phyloP scores from a whole-genome alignment of 1,284 basidiomycete genomes.

The Pseudozyma pruni region DNA sequence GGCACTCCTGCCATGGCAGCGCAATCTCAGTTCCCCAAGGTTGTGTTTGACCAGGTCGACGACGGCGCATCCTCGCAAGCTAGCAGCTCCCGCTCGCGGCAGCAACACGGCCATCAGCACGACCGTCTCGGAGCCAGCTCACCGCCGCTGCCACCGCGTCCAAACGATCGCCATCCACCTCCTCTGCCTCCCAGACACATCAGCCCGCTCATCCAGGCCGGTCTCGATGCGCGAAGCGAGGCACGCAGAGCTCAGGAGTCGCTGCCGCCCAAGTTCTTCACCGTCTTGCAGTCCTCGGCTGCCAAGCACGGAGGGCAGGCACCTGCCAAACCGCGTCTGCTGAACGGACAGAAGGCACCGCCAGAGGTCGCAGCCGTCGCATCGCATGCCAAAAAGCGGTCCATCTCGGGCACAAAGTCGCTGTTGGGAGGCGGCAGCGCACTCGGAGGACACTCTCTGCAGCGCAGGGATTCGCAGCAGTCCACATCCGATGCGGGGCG shows the following conservation, averaged over 20 bases:
- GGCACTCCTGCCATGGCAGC: conserved; percentile 44
- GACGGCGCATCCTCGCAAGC: conserved; percentile 40
- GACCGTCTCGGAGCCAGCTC: conserved; percentile 42
- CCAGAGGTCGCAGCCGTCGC: conserved; percentile 36
- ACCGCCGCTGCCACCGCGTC: conserved; percentile 52
- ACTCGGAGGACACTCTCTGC: conserved; percentile 25
- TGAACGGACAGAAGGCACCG: conserved; percentile 59
- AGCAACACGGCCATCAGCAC: conserved; percentile 23
- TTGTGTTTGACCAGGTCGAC: conserved; percentile 39
- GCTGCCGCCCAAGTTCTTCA: conserved; percentile 66
- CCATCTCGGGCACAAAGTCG: conserved; percentile 48
- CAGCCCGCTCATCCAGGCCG: conserved; percentile 66
- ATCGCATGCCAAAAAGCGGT: conserved; percentile 51
- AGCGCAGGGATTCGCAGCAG: conserved; percentile 44
- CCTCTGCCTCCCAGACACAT: conserved; percentile 63
- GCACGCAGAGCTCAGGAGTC: conserved; percentile 60
- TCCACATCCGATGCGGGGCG: conserved; percentile 32
- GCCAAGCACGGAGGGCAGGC: conserved; percentile 32
- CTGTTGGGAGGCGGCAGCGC: conserved; percentile 25
- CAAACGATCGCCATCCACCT: conserved; percentile 46
- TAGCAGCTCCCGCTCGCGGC: conserved; percentile 41
- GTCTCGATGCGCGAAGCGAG: conserved; percentile 63
- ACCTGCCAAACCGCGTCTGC: conserved; percentile 48
- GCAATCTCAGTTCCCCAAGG: conserved; percentile 34
- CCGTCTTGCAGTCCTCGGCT: conserved; percentile 60